Base-by-base conservation (phyloP, 352 stramenopile species). In the Plasmopara halstedii region DNA sequence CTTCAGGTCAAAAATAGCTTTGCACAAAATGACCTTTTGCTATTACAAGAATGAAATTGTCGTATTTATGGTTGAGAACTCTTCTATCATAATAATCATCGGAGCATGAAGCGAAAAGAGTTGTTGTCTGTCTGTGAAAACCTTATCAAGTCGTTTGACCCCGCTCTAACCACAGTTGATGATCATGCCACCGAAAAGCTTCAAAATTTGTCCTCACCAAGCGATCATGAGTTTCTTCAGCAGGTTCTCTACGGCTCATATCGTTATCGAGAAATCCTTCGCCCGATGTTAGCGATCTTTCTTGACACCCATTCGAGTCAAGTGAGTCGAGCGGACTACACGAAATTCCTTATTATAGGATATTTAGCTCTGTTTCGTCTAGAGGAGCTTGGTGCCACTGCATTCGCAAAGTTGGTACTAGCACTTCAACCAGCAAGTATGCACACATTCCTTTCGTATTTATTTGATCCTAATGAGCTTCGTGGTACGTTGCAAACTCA, bases 311-410 rank as follows among this genome's bases (percentile, higher is more conserved):
- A 91, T 45, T 71, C 79, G 19, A 84, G 75, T 42, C 70, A 71
- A 58, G 69, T 92, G 32, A 76, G 80, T 39, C 73, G 83, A 17
- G 69, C 69, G 11, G 87, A 96, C 58, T 96, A 96, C 56, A 95
- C 83, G 15, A 84, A 90, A 54, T 95, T 95, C 52, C 83, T 95
- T 50, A 86, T 97, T 43, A 56, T 97, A 17, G 67, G 68, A 8
- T 96, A 96, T 55, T 53, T 97, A 41, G 64, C 77, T 10, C 70
- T 97, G 18, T 97, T 96, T 51, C 77, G 87, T 3, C 63, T 97
- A 1, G 70, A 95, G 6, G 86, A 97, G 46, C 64, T 97, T 14
- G 85, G 86, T 0, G 57, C 72, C 0, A 9, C 53, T 4, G 58
- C 70, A 11, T 96, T 97, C 52, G 46, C 62, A 6, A 46, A 53